phyloP scores from a whole-genome alignment of 169 alveolate genomes.

The Plasmodium berghei region DNA sequence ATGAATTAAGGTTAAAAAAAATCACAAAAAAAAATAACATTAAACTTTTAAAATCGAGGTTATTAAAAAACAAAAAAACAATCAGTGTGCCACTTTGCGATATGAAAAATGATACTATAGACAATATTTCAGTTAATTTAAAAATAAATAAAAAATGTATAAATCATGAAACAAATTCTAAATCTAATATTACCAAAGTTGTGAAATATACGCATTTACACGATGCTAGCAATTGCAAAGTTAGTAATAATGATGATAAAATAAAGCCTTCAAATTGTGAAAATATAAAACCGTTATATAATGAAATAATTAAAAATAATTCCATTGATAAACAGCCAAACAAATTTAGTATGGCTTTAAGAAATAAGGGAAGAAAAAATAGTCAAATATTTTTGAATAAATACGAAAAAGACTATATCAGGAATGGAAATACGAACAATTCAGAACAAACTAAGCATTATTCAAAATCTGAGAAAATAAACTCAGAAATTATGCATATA shows the following conservation, averaged over 20 bases:
- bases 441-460: conserved; percentile 8
- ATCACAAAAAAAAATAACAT: conserved; percentile 59
- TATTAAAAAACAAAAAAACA: conserved; percentile 27
- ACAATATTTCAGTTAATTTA: conserved; percentile 14
- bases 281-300: too few species aligned
- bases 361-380: not conserved
- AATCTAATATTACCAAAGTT: too few species aligned
- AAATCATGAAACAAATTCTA: not conserved
- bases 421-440: conserved; percentile 1
- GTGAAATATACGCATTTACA: too few species aligned
- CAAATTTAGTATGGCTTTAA: not conserved
- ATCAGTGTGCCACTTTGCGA: conserved; percentile 5
- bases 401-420: not conserved
- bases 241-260: too few species aligned
- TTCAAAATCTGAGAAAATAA: conserved; percentile 2
- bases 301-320: not conserved
- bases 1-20: conserved; percentile 37
- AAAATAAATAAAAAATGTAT: conserved; percentile 18
- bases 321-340: not conserved
- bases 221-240: too few species aligned
- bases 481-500: not conserved
- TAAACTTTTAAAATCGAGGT: conserved; percentile 42
- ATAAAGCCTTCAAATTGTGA: too few species aligned
- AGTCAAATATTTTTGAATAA: not conserved
- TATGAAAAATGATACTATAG: conserved; percentile 22